A percentile compares a stretch with the other conserved stretches of the same genome.
These are phyloP conservation scores for Phyllachora maydis DNA, from an alignment of 2,329 filamentous ascomycete genomes.

Conservation along the genomic window DNA sequence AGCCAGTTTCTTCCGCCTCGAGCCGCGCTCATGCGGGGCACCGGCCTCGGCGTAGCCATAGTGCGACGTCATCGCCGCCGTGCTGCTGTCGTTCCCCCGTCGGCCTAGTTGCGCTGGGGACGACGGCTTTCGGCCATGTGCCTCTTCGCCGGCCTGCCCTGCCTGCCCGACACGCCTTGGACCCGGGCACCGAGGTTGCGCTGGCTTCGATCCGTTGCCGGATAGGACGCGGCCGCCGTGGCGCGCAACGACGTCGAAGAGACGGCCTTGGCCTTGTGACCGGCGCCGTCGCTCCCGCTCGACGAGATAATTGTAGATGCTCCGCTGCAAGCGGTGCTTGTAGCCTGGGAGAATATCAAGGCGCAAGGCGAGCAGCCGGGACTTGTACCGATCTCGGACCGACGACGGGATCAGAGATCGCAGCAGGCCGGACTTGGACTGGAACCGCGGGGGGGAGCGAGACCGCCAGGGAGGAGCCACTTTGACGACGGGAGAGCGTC, in stretches of 20 bases:
- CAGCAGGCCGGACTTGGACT: slow-evolving; percentile 20
- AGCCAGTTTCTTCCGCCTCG: slow-evolving; percentile 59
- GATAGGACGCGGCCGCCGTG: slow-evolving; percentile 24
- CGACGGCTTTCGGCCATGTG: no score
- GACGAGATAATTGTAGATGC: slow-evolving; percentile 56
- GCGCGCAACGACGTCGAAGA: slow-evolving; percentile 19
- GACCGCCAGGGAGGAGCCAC: slow-evolving; percentile 9
- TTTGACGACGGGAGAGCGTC: no score
- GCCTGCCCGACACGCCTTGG: no score
- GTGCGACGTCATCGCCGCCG: slow-evolving; percentile 2
- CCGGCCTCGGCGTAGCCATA: slow-evolving; percentile 8
- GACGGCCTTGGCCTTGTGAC: slow-evolving; percentile 21
- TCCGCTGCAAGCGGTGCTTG: slow-evolving; percentile 51
- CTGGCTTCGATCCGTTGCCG: no score
- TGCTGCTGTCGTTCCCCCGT: slow-evolving; percentile 6
- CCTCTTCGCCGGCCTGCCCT: slow-evolving; percentile 3
- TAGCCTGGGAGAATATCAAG: slow-evolving; percentile 54
- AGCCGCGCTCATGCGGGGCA: slow-evolving; percentile 35
- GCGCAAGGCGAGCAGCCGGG: slow-evolving; percentile 47
- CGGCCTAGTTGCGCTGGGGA: no score
- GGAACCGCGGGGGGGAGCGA: slow-evolving; percentile 8
- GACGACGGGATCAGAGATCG: slow-evolving; percentile 49
- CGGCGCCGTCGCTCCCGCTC: slow-evolving; percentile 33
- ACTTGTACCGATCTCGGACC: slow-evolving; percentile 38
- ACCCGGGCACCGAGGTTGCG: neutral